These are phyloP conservation scores for Diaporthe sp. DNA, from an alignment of 2,329 filamentous ascomycete species.

Conservation along the genomic window DNA sequence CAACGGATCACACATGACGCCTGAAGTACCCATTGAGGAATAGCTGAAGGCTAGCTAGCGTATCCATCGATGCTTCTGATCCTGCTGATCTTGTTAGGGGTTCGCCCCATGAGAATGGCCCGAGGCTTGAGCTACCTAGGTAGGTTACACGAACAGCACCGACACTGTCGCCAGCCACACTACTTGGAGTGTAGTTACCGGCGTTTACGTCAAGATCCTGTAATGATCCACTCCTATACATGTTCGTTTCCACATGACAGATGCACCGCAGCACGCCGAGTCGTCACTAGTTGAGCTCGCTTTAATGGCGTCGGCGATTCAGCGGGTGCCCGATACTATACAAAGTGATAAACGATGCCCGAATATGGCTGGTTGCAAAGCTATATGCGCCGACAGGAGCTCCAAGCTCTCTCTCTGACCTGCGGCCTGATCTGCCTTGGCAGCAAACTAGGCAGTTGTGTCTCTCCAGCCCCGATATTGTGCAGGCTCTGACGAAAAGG, in stretches of 20 bases:
- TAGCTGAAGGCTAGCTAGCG: background rate
- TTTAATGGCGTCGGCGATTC: background rate
- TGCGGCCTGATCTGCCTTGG: background rate
- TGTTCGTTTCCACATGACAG: background rate
- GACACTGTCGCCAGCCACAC: background rate
- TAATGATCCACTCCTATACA: background rate
- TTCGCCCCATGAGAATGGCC: background rate
- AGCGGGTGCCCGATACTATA: background rate
- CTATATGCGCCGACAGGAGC: background rate
- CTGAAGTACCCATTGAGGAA: background rate
- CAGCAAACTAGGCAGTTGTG: background rate
- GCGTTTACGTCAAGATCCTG: background rate
- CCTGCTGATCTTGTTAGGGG: background rate
- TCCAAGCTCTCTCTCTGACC: background rate
- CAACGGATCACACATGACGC: background rate
- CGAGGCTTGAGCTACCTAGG: background rate
- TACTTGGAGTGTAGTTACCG: background rate
- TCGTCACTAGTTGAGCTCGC: background rate
- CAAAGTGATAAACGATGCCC: background rate
- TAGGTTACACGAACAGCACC: background rate
- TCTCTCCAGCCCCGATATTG: background rate
- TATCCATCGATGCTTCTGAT: background rate
- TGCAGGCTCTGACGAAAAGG: conserved; percentile 2
- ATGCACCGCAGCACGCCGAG: background rate
- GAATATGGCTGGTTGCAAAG: background rate